Conservation (phyloP, 805 yeast species). For the Tetrapisispora fleetii region DNA sequence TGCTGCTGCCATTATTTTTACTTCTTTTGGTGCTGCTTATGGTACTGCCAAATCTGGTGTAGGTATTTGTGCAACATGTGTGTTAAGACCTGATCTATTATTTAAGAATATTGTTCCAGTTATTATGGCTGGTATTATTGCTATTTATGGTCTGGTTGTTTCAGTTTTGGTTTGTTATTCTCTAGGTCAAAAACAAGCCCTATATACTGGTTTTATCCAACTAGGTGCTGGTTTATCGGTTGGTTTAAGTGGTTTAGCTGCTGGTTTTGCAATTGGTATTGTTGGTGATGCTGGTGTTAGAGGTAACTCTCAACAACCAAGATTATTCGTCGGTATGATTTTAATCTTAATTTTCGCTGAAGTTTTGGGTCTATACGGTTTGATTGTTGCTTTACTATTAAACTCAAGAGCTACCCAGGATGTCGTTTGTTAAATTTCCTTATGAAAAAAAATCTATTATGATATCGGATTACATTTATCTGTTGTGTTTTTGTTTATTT, state of each 20-base stretch:
- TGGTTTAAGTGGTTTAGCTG: conserved; percentile 94
- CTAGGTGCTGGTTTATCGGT: conserved; percentile 97
- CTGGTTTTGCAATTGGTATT: conserved; percentile 98
- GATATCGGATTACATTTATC: background rate
- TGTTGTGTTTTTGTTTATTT: too few relatives aligned
- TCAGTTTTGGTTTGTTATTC: conserved; percentile 89
- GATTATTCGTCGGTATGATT: conserved; percentile 97
- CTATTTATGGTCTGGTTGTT: conserved; percentile 95
- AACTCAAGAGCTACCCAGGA: conserved; percentile 97
- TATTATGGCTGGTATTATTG: conserved; percentile 99
- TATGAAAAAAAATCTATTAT: too few relatives aligned
- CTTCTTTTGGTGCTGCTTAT: conserved; percentile 97
- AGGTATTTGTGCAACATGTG: conserved; percentile 98
- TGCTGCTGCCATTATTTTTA: conserved; percentile 97
- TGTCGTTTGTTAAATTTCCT: conserved; percentile 53
- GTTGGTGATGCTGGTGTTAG: conserved; percentile 99
- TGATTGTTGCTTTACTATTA: conserved; percentile 93
- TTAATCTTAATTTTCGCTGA: conserved; percentile 97
- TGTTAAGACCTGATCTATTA: conserved; percentile 90
- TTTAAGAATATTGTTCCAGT: conserved; percentile 94
- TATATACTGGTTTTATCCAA: conserved; percentile 96
- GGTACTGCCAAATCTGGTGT: conserved; percentile 99
- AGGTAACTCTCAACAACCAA: conserved; percentile 97
- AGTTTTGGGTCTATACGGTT: conserved; percentile 96
- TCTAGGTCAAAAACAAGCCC: conserved; percentile 80